phyloP scores from a whole-genome alignment of 2,329 filamentous ascomycete genomes.

The Penicillium sp. region DNA sequence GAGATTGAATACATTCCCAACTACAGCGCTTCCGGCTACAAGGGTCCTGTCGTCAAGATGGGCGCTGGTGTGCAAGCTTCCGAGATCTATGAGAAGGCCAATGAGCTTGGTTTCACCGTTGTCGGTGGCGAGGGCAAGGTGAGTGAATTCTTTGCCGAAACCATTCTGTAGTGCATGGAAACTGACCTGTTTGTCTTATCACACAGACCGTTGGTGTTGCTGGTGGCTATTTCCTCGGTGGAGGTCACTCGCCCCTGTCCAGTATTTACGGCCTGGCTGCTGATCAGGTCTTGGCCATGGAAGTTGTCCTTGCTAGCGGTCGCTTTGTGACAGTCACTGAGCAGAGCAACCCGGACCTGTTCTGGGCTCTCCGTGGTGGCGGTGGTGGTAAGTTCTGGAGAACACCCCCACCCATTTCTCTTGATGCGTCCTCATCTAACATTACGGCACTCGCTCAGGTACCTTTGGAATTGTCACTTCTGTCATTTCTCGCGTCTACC shows the following conservation, averaged over 20 bases:
- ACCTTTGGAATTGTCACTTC: conserved; percentile 31
- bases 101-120: conserved; percentile 35
- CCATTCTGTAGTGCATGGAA: not conserved
- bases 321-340: conserved; percentile 24
- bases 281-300: conserved; percentile 24
- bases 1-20: conserved; percentile 36
- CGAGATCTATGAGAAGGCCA: conserved; percentile 14
- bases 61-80: conserved; percentile 46
- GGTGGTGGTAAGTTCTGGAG: conserved; percentile 7
- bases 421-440: not conserved
- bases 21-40: conserved; percentile 40
- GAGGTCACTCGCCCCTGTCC: conserved; percentile 52
- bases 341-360: conserved; percentile 50
- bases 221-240: conserved; percentile 57
- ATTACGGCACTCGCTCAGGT: conserved; percentile 6
- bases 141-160: not conserved
- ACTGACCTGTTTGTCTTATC: conserved; percentile 19
- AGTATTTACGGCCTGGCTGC: conserved; percentile 49
- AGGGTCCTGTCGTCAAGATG: conserved; percentile 48
- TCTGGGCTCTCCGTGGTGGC: conserved; percentile 48
- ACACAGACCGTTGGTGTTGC: conserved; percentile 49
- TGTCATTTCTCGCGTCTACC: conserved; percentile 22
- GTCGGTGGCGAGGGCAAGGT: conserved; percentile 12
- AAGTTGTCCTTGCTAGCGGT: conserved; percentile 23
- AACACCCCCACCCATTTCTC: not conserved